Conservation (phyloP, 2,329 filamentous ascomycete genomes). For the Colletotrichum melonis region DNA sequence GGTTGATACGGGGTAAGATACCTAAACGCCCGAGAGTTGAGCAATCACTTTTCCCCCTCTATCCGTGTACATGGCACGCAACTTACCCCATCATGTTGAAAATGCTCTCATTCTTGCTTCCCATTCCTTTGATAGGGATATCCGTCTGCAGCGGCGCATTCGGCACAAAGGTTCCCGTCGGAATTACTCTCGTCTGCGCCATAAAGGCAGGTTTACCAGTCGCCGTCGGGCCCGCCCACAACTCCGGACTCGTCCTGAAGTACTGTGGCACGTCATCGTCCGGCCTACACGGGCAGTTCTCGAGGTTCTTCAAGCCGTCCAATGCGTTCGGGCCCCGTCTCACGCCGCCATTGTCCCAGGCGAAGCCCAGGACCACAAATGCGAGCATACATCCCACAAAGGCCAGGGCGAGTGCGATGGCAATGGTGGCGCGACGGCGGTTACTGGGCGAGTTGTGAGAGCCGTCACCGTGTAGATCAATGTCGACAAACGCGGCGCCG, state of each 20-base stretch:
- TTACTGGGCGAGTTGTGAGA: slow-evolving; percentile 3
- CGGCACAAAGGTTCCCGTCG: slow-evolving; percentile 73
- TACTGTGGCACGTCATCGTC: slow-evolving; percentile 66
- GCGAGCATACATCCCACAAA: slow-evolving; percentile 49
- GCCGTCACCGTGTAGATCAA: slow-evolving; percentile 13
- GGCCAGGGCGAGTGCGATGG: slow-evolving; percentile 38
- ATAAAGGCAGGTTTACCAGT: slow-evolving; percentile 78
- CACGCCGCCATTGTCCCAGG: slow-evolving; percentile 35
- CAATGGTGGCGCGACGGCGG: slow-evolving; percentile 18
- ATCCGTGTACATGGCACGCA: neutral
- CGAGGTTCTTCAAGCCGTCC: slow-evolving; percentile 37
- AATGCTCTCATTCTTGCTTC: slow-evolving; percentile 69
- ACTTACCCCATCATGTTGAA: slow-evolving; percentile 74
- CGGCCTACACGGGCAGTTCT: slow-evolving; percentile 45
- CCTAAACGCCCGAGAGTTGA: slow-evolving; percentile 30
- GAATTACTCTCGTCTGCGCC: slow-evolving; percentile 76
- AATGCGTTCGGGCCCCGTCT: slow-evolving; percentile 29
- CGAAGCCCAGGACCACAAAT: slow-evolving; percentile 50
- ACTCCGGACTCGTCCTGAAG: slow-evolving; percentile 70
- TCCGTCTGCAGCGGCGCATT: slow-evolving; percentile 79
- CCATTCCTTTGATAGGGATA: slow-evolving; percentile 72
- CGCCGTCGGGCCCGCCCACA: slow-evolving; percentile 74
- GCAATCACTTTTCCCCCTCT: neutral
- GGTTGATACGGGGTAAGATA: slow-evolving; percentile 77
- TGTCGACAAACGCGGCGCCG: slow-evolving; percentile 15